Conservation (phyloP, 495 filamentous ascomycete species). For the Lasiosphaeriaceae sp. region DNA sequence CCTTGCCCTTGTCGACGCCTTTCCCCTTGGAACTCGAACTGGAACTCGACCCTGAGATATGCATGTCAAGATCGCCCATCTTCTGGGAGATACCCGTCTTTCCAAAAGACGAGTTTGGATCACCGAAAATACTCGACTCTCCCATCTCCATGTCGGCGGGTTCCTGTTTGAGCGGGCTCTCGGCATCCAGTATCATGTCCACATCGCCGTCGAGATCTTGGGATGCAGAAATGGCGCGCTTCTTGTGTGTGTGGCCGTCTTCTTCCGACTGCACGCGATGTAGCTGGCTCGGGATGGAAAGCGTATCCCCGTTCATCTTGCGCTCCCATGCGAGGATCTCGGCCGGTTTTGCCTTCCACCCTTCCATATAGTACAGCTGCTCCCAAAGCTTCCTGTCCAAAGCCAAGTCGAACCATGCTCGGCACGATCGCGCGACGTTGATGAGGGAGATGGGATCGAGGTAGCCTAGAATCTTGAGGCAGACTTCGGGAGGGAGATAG, state of each 20-base stretch:
- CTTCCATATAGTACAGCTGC: conserved; percentile 72
- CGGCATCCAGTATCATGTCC: conserved; percentile 44
- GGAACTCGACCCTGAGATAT: conserved; percentile 9
- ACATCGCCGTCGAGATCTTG: conserved; percentile 35
- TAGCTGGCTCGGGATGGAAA: conserved; percentile 20
- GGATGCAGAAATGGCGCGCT: conserved; percentile 40
- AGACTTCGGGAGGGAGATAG: conserved; percentile 83
- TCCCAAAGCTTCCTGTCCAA: conserved; percentile 84
- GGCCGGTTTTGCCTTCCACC: conserved; percentile 68
- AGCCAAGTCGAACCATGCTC: conserved; percentile 77
- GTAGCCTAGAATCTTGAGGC: conserved; percentile 80
- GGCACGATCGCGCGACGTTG: conserved; percentile 70
- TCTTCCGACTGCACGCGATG: conserved; percentile 32
- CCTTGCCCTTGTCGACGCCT: conserved; percentile 31
- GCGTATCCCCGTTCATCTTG: conserved; percentile 36
- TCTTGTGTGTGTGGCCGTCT: conserved; percentile 42
- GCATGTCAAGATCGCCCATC: conserved; percentile 17
- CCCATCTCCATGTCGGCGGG: conserved; percentile 24
- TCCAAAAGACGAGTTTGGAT: conserved; percentile 10
- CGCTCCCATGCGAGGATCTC: conserved; percentile 68
- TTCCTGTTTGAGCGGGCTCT: conserved; percentile 23
- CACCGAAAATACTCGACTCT: conserved; percentile 35
- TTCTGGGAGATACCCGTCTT: conserved; percentile 12
- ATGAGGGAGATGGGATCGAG: conserved; percentile 74
- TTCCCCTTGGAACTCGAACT: conserved; percentile 5